Percentiles rank a stretch among this genome's conserved stretches.
phyloP scores from a whole-genome alignment of 306 rosid species.

The Erythrophleum fordii region DNA sequence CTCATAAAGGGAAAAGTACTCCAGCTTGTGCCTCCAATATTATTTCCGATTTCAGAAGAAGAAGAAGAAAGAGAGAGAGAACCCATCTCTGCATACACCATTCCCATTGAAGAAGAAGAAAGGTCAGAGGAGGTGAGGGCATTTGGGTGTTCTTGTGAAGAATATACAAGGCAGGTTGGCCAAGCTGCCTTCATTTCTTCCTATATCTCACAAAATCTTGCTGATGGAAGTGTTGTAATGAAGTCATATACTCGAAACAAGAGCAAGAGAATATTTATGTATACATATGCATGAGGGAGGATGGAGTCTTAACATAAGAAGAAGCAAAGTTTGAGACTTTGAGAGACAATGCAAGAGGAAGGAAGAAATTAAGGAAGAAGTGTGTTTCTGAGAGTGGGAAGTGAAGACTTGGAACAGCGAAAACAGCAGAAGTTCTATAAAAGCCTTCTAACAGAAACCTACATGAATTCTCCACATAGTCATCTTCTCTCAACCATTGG shows the following conservation, averaged over 20 bases:
- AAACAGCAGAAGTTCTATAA: constrained; percentile 40
- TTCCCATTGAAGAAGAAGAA: constrained; percentile 55
- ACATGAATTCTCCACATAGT: constrained; percentile 28
- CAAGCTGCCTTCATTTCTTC: constrained; percentile 50
- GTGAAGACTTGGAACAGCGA: constrained; percentile 40
- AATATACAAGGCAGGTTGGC: constrained; percentile 42
- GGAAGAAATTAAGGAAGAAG: constrained; percentile 19
- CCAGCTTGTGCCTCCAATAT: not conserved
- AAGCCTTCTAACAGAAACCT: constrained; percentile 38
- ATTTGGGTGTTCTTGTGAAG: constrained; percentile 44
- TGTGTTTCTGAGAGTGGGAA: not conserved
- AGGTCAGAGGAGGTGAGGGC: constrained; percentile 33
- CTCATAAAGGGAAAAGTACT: constrained; percentile 50
- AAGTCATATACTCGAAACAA: not conserved
- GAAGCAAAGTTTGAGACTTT: constrained; percentile 24
- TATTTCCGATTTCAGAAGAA: not conserved
- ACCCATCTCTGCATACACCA: constrained; percentile 68
- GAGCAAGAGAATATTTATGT: constrained; percentile 23
- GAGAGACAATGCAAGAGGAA: constrained; percentile 35
- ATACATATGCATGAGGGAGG: not conserved
- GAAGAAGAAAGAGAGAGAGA: constrained; percentile 66
- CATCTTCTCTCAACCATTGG: constrained; percentile 9
- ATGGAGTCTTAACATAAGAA: constrained; percentile 3
- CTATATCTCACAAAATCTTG: constrained; percentile 36
- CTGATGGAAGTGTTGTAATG: constrained; percentile 40